Evolutionary conservation across 305 asterid species (phyloP), one percentile per base, ranked within the genome.

Genomic region (Solanum hybrid): DNA sequence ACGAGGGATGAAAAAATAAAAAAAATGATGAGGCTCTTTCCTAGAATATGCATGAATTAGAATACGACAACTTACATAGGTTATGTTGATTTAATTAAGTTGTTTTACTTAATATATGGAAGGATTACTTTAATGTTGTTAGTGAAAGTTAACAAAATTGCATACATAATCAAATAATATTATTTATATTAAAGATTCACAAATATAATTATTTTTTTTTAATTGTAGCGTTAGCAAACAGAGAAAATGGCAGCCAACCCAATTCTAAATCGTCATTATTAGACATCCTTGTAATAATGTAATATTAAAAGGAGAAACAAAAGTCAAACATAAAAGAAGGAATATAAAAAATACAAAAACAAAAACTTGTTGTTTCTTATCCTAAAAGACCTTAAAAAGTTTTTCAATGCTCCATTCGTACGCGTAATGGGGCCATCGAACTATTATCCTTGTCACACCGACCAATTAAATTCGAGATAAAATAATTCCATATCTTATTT

Each of bases 181-280:
- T 69, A 24, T 69, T 69, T 69, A 5, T 90, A 36, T 82, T 22
- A 29, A 81, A 20, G 76, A 81, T 37, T 46, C 36, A 85, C 60
- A 88, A 64, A 72, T 84, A 42, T 10, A 76, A 32, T 16, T 7
- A 2, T 10, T 7, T 42, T 10, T 7, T 40, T 11, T 40, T 40
- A 46, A 31, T 27, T 6, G 72, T 31, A 27, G n/a, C 16, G 36
- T 42, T 22, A 81, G 51, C 10, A 85, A 84, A 82, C 5, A 82
- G 87, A 82, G 87, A 81, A 37, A 81, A 71, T 69, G 73, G 89
- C 92, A 91, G 77, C 90, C 89, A 91, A 92, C 91, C 90, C 91
- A 86, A 88, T 32, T 80, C 38, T 27, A 46, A 86, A 38, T 92
- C 36, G 88, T 90, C 77, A 90, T 84, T 89, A 84, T 89, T 89